phyloP scores from a whole-genome alignment of 345 rosid genomes.

The Salix koriyanagi region DNA sequence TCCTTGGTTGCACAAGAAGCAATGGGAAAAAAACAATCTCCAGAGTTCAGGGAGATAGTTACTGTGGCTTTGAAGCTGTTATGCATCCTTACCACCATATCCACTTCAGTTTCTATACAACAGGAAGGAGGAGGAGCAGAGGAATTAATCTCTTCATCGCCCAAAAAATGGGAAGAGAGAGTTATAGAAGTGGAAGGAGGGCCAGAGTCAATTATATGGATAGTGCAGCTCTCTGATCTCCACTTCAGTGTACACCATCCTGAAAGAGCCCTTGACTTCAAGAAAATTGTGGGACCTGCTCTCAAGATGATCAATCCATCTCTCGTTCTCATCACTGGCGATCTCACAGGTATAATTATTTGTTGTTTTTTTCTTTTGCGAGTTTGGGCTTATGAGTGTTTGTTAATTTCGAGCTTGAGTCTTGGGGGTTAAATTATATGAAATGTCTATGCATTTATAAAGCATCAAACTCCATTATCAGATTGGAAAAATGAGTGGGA shows the following conservation, averaged over 20 bases:
- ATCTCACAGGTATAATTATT: slow-evolving; percentile 67
- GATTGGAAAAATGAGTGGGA: not conserved
- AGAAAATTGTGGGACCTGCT: slow-evolving; percentile 48
- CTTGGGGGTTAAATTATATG: not conserved
- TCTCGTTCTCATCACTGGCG: slow-evolving; percentile 86
- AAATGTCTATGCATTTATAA: not conserved
- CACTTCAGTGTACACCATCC: slow-evolving; percentile 96
- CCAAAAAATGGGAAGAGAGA: slow-evolving; percentile 19
- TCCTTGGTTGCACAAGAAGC: not conserved
- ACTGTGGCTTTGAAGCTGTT: not conserved
- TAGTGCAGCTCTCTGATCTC: slow-evolving; percentile 95
- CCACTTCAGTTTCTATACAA: not conserved
- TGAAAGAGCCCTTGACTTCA: slow-evolving; percentile 72
- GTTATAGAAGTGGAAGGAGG: slow-evolving; percentile 55
- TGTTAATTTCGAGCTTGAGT: not conserved
- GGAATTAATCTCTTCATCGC: slow-evolving; percentile 5
- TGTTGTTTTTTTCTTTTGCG: not conserved
- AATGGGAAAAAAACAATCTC: not conserved
- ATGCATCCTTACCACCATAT: not conserved
- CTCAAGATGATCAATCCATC: slow-evolving; percentile 78
- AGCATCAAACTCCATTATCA: not conserved
- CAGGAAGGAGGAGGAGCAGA: slow-evolving; percentile 5
- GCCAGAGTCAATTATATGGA: slow-evolving; percentile 74
- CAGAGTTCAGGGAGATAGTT: not conserved
- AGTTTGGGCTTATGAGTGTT: not conserved